Evolutionary conservation across 805 yeast species (phyloP).

Genomic region (Trichomonascus vanleenenianus): DNA sequence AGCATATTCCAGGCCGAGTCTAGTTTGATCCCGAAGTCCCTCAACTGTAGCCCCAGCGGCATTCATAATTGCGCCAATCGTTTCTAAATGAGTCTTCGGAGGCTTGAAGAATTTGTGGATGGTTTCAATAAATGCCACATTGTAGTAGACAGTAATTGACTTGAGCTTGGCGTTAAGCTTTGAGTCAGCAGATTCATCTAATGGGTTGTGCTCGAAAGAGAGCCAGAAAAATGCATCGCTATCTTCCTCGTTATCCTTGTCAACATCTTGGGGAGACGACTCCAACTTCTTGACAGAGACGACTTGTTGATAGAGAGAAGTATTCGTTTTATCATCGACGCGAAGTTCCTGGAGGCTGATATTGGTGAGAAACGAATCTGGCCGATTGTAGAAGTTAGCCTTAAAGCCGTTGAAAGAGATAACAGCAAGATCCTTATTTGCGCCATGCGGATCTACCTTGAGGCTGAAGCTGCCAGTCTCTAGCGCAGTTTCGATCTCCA

Average conservation of each 20-base stretch:
- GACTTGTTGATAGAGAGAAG: slow-evolving; percentile 75
- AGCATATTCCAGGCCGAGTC: slow-evolving; percentile 88
- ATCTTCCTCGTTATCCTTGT: slow-evolving; percentile 1
- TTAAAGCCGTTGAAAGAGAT: slow-evolving; percentile 77
- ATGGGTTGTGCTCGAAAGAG: slow-evolving; percentile 78
- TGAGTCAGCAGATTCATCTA: slow-evolving; percentile 79
- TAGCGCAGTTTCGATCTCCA: slow-evolving; percentile 60
- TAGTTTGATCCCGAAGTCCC: slow-evolving; percentile 80
- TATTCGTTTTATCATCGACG: slow-evolving; percentile 79
- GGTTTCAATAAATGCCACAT: slow-evolving; percentile 73
- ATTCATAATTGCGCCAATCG: slow-evolving; percentile 80
- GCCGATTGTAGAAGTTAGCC: slow-evolving; percentile 64
- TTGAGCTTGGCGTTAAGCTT: slow-evolving; percentile 62
- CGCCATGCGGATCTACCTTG: slow-evolving; percentile 32
- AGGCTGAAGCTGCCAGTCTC: slow-evolving; percentile 72
- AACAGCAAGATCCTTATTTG: slow-evolving; percentile 52
- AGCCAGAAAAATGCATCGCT: slow-evolving; percentile 69
- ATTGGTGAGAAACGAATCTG: slow-evolving; percentile 65
- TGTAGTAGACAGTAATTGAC: slow-evolving; percentile 86
- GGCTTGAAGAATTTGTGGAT: slow-evolving; percentile 74
- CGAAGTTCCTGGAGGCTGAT: slow-evolving; percentile 74
- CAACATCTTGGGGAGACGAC: slow-evolving; percentile 30
- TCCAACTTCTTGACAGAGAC: slow-evolving; percentile 55
- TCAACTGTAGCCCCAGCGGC: slow-evolving; percentile 96
- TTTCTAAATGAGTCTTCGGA: slow-evolving; percentile 76